Conservation (phyloP, 495 filamentous ascomycete genomes). For the Penicillium mononematosum region DNA sequence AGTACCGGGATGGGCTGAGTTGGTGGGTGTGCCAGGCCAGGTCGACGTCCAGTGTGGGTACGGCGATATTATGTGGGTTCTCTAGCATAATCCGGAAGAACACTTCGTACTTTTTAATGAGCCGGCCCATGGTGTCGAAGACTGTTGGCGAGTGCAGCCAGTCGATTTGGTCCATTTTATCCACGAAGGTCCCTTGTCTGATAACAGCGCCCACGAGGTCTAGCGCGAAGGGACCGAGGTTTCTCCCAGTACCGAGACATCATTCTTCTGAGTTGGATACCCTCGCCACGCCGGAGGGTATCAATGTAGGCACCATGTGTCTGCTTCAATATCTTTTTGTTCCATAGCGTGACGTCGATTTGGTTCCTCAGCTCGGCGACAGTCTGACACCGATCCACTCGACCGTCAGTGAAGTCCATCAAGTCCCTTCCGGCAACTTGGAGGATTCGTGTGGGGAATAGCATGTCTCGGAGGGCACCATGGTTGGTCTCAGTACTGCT, state of each 20-base stretch:
- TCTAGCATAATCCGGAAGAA: constrained; percentile 64
- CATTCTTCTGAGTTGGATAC: constrained; percentile 63
- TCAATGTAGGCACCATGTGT: background rate
- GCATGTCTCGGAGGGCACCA: constrained; percentile 22
- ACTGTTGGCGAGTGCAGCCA: constrained; percentile 71
- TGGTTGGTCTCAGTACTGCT: background rate
- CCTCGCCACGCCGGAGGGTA: constrained; percentile 23
- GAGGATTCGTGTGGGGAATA: constrained; percentile 60
- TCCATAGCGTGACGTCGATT: constrained; percentile 15
- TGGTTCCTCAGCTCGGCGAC: constrained; percentile 15
- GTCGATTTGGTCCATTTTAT: constrained; percentile 77
- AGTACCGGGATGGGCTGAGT: constrained; percentile 63
- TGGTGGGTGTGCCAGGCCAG: constrained; percentile 72
- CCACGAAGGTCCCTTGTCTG: constrained; percentile 72
- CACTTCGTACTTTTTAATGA: constrained; percentile 65
- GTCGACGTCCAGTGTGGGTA: constrained; percentile 84
- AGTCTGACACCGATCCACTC: constrained; percentile 20
- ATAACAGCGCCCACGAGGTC: constrained; percentile 77
- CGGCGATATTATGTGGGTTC: constrained; percentile 55
- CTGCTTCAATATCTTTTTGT: constrained; percentile 13
- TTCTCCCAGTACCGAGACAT: constrained; percentile 84
- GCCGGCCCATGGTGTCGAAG: constrained; percentile 60
- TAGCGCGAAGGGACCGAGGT: constrained; percentile 65
- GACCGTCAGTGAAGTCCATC: constrained; percentile 32
- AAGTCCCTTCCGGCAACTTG: constrained; percentile 40